Base-by-base conservation (phyloP, 805 yeast species). In the Ogataea siamensis region DNA sequence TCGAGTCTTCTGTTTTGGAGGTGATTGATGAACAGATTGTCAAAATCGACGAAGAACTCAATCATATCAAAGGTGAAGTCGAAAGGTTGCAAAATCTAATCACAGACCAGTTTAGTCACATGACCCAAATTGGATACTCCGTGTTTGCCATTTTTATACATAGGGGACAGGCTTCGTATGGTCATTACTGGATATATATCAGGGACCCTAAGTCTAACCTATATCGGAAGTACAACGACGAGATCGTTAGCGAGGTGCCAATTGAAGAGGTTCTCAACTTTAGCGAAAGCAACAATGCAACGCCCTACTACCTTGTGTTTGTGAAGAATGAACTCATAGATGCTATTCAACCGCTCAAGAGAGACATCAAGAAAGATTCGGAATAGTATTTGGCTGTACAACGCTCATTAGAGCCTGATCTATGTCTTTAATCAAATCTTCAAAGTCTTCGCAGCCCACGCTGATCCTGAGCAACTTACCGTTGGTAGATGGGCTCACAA, bases 121-220 rank as follows among this genome's bases (percentile, higher is more conserved):
- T 83, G 62, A 73, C 70, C 34, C 63, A 70, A 33, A 71, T 81
- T 19, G 95, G 89, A 0, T 93, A 91, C 61, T 72, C 85, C 0
- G 70, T 93, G 9, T 91, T 89, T 65, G 95, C 98, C 0, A 80
- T 91, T 5, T 93, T 93, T 56, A 87, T 93, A 32, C 99, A 93
- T 60, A 70, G 96, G 34, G 99, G 99, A 5, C 94, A 88, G 53
- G 98, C 96, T 0, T 80, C 87, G 35, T 91, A 86, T 55, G 99
- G 99, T 2, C 99, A 93, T 62, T 93, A 93, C 61, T 93, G 98
- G 97, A 76, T 91, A 12, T 93, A 91, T 57, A 89, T 93, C 45
- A 78, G 76, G 42, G 98, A 93, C 60, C 76, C 79, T 3, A 72
- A 72, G 45, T 69, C 71, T 13, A 72, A 75, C 19, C 64, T 84